A percentile compares a stretch with the other conserved stretches of the same genome.
phyloP scores from a whole-genome alignment of 495 filamentous ascomycete species.

The Penicillium lagena region DNA sequence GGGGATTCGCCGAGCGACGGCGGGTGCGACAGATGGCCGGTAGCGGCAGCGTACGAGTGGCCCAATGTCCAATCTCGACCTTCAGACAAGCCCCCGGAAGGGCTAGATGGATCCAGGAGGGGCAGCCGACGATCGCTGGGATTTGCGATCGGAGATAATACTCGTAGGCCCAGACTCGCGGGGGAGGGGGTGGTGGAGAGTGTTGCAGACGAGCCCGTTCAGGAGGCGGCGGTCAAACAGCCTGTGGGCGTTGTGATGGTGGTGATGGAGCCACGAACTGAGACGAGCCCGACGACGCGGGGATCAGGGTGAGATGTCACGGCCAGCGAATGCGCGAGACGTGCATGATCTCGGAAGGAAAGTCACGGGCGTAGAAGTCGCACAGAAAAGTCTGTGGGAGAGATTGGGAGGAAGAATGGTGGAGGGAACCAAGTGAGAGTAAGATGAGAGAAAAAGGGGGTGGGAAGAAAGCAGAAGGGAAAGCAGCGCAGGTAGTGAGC shows the following conservation, averaged over 20 bases:
- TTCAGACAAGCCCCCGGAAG: conserved; percentile 32
- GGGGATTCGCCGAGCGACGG: conserved; percentile 21
- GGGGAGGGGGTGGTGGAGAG: conserved; percentile 2
- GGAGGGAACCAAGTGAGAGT: not conserved
- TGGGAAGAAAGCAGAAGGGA: conserved; percentile 1
- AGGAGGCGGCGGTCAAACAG: too few relatives aligned
- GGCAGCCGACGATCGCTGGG: conserved; percentile 25
- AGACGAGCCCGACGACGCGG: too few relatives aligned
- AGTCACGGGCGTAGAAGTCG: not conserved
- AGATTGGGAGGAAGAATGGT: not conserved
- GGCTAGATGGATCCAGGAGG: conserved; percentile 45
- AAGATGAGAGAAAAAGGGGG: not conserved
- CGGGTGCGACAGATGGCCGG: not conserved
- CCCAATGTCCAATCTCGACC: conserved; percentile 37
- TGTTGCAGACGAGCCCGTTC: not conserved
- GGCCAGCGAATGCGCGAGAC: conserved; percentile 16
- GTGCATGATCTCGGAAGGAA: conserved; percentile 11
- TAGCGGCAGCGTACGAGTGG: too few relatives aligned
- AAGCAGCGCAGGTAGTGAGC: conserved; percentile 1
- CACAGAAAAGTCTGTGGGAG: too few relatives aligned
- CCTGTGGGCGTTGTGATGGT: too few relatives aligned
- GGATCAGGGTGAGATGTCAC: conserved; percentile 6
- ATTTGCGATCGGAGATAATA: conserved; percentile 26
- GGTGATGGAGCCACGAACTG: too few relatives aligned
- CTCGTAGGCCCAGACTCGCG: conserved; percentile 8